These are phyloP conservation scores for Russula virescens DNA, from an alignment of 768 basidiomycete genomes.

Conservation along the genomic window DNA sequence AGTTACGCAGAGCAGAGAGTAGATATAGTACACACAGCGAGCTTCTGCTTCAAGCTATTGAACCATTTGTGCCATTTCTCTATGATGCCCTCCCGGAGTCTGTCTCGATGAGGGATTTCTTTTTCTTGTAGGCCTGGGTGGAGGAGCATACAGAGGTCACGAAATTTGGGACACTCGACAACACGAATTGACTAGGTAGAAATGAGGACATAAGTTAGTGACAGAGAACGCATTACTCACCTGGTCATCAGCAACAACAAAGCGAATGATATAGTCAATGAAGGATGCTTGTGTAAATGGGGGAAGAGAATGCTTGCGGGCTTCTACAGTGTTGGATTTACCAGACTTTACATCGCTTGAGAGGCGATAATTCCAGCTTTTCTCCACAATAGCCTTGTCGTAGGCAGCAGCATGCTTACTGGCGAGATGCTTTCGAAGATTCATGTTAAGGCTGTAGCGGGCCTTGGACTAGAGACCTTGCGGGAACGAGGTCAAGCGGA, in stretches of 20 bases:
- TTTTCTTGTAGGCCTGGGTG: background rate
- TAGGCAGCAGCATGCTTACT: background rate
- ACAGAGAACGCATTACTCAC: background rate
- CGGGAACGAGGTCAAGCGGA: too few relatives aligned
- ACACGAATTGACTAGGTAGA: background rate
- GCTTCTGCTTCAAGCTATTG: background rate
- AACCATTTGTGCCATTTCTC: background rate
- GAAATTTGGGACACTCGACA: background rate
- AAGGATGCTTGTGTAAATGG: background rate
- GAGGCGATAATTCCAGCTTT: background rate
- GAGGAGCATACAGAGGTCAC: background rate
- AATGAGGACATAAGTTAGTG: background rate
- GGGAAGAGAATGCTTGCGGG: background rate
- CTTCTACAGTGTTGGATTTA: too few relatives aligned
- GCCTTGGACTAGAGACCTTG: too few relatives aligned
- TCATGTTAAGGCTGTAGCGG: too few relatives aligned
- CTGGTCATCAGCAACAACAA: background rate
- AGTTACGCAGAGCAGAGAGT: background rate
- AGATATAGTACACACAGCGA: background rate
- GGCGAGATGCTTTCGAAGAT: background rate
- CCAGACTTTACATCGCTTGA: too few relatives aligned
- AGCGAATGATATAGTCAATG: background rate
- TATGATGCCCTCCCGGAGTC: background rate
- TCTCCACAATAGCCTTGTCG: background rate
- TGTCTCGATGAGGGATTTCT: background rate